Evolutionary conservation across 2,329 filamentous ascomycete species (phyloP).

Genomic region (Clonostachys rosea): DNA sequence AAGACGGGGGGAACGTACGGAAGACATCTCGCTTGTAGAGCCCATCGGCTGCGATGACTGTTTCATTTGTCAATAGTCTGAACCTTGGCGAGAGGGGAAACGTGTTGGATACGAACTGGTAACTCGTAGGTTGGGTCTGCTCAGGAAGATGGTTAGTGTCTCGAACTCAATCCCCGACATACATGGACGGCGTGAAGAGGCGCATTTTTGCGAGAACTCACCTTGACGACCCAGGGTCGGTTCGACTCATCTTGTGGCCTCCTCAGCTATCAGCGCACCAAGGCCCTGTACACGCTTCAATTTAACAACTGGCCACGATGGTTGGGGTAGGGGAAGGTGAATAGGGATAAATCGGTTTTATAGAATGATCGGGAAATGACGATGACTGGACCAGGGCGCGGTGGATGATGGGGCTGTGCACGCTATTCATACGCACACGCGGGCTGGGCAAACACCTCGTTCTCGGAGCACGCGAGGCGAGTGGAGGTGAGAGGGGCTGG

Average conservation of each 20-base stretch:
- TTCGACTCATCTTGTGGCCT: background rate
- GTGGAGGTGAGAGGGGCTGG: too few relatives aligned
- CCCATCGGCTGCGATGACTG: constrained; percentile 97
- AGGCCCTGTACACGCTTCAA: background rate
- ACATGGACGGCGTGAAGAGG: too few relatives aligned
- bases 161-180: background rate
- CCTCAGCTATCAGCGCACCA: background rate
- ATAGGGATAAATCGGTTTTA: too few relatives aligned
- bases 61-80: constrained; percentile 27
- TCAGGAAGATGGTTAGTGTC: constrained; percentile 19
- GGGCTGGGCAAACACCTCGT: too few relatives aligned
- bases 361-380: too few relatives aligned
- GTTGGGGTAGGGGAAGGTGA: too few relatives aligned
- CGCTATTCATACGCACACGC: too few relatives aligned
- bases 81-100: constrained; percentile 5
- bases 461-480: too few relatives aligned
- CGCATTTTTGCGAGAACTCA: background rate
- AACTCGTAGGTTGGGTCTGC: constrained; percentile 83
- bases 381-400: too few relatives aligned
- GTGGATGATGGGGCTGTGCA: too few relatives aligned
- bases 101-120: constrained; percentile 64
- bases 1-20: constrained; percentile 55
- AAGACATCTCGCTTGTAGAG: constrained; percentile 99
- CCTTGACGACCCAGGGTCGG: constrained; percentile 1
- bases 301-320: background rate